phyloP scores from a whole-genome alignment of 2,329 filamentous ascomycete genomes.

The Neoscytalidium dimidiatum region DNA sequence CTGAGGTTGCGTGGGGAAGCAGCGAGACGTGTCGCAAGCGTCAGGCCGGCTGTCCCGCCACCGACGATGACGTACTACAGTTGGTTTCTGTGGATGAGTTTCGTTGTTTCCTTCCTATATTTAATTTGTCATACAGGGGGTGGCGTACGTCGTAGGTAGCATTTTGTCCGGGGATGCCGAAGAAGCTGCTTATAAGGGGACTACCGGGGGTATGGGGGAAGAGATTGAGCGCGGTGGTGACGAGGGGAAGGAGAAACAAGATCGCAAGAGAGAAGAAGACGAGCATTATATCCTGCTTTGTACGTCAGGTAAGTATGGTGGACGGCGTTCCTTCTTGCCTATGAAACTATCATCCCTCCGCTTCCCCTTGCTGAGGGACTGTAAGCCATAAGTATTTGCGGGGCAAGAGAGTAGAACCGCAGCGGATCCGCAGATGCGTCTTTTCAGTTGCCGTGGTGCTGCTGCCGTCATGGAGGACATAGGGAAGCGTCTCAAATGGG shows the following conservation, averaged over 20 bases:
- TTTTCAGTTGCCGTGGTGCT: no score
- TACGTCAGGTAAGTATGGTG: no score
- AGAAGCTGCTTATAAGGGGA: conserved; percentile 14
- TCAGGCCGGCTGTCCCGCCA: conserved; percentile 30
- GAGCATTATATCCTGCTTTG: no score
- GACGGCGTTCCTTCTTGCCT: no score
- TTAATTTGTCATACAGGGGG: not conserved
- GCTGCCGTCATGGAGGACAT: no score
- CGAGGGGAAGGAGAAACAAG: not conserved
- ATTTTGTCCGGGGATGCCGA: conserved; percentile 22
- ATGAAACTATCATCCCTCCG: no score
- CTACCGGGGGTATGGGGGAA: not conserved
- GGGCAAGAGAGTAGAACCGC: no score
- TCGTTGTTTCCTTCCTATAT: not conserved
- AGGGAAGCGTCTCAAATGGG: no score
- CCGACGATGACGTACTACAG: conserved; percentile 28
- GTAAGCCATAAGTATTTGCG: no score
- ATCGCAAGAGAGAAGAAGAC: no score
- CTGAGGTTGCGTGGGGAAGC: conserved; percentile 25
- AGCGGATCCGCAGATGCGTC: no score
- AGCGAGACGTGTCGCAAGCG: conserved; percentile 30
- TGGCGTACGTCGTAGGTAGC: conserved; percentile 30
- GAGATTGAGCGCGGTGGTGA: not conserved
- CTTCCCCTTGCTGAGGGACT: no score
- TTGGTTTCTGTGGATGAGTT: not conserved